Evolutionary conservation across 1,139 yeast species (phyloP).

Genomic region (Geotrichum histeridarum): DNA sequence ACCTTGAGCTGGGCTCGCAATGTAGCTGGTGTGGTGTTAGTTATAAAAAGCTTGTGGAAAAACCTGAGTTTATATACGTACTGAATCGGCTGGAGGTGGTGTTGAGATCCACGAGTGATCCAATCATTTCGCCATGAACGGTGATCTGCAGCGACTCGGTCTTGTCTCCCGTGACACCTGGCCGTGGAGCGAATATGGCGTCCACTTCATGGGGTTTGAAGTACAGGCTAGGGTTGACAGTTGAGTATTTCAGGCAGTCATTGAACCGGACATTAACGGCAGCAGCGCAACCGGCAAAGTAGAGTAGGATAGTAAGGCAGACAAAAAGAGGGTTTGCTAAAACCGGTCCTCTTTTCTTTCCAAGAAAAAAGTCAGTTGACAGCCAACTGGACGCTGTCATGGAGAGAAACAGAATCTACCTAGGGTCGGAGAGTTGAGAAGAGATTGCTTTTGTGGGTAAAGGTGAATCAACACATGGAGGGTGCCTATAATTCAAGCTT

Average conservation of each 20-base stretch:
- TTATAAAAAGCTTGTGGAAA: neutral
- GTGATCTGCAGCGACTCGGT: conserved; percentile 20
- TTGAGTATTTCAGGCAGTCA: conserved; percentile 20
- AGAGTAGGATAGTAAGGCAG: conserved; percentile 1
- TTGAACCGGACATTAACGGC: conserved; percentile 17
- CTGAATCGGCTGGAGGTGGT: conserved; percentile 27
- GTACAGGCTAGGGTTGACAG: conserved; percentile 4
- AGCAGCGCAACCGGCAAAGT: neutral
- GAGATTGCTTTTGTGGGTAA: neutral
- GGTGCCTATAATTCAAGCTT: too few species aligned
- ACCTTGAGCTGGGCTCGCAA: conserved; percentile 27
- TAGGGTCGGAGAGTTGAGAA: neutral
- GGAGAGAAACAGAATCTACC: neutral
- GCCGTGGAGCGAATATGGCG: conserved; percentile 3
- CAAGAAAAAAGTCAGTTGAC: neutral
- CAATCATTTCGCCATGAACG: conserved; percentile 28
- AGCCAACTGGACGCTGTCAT: neutral
- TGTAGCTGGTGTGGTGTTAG: conserved; percentile 22
- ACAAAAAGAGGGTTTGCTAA: neutral
- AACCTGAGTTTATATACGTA: neutral
- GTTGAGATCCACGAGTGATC: conserved; percentile 28
- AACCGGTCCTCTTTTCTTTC: neutral
- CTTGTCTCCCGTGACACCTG: conserved; percentile 14
- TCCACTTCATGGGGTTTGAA: conserved; percentile 15
- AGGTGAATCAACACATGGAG: neutral